Evolutionary conservation across 2,329 filamentous ascomycete species (phyloP).

Genomic region (Aspergillus hortae): DNA sequence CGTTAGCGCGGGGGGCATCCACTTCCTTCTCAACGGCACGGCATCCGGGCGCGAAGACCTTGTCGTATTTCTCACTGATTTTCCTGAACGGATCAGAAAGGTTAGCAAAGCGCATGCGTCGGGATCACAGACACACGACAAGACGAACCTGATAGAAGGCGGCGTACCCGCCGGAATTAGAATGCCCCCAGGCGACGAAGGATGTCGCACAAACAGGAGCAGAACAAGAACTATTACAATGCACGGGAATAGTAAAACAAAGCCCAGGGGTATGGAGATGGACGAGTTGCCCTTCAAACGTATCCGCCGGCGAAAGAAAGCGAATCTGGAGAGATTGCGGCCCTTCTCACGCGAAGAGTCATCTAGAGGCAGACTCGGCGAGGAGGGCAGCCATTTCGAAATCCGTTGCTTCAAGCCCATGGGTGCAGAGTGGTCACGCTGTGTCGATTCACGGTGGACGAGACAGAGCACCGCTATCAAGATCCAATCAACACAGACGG

Average conservation of each 20-base stretch:
- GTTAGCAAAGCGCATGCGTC: constrained; percentile 14
- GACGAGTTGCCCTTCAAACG: constrained; percentile 87
- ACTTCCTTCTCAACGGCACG: constrained; percentile 64
- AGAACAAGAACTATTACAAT: constrained; percentile 89
- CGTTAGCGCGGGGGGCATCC: constrained; percentile 78
- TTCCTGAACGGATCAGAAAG: constrained; percentile 54
- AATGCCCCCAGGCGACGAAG: constrained; percentile 75
- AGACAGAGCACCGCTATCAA: constrained; percentile 8
- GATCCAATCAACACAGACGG: constrained; percentile 9
- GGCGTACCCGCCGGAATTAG: constrained; percentile 84
- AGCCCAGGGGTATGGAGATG: constrained; percentile 85
- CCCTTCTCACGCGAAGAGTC: constrained; percentile 45
- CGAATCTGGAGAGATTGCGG: constrained; percentile 52
- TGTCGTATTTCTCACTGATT: constrained; percentile 96
- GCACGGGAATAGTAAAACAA: constrained; percentile 88
- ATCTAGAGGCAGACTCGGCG: constrained; percentile 45
- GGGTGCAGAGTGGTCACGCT: constrained; percentile 28
- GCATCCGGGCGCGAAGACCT: constrained; percentile 91
- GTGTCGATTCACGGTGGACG: constrained; percentile 11
- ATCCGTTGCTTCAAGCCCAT: constrained; percentile 55
- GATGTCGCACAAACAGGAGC: constrained; percentile 83
- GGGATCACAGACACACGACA: not conserved
- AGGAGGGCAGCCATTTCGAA: constrained; percentile 49
- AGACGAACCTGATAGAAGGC: constrained; percentile 76
- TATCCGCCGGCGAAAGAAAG: constrained; percentile 82